These are phyloP conservation scores for Zangia roseola DNA, from an alignment of 768 basidiomycete species.

Conservation along the genomic window DNA sequence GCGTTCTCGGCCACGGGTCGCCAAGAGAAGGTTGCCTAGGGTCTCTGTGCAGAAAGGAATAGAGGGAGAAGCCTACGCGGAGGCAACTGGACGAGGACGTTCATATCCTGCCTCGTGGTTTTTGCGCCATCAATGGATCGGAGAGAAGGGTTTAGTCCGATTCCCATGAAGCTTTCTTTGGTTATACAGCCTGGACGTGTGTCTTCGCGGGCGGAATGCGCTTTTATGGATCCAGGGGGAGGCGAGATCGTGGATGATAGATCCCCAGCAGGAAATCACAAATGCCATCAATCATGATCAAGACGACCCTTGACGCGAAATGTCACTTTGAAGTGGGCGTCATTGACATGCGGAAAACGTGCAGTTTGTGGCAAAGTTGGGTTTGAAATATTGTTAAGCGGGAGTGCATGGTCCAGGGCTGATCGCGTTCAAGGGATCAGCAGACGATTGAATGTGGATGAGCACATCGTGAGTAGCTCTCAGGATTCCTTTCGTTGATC, in stretches of 20 bases:
- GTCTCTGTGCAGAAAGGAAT: no score
- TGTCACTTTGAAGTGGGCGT: neutral
- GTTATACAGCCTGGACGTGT: neutral
- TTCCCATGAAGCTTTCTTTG: neutral
- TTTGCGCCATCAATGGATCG: neutral
- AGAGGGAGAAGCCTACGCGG: neutral
- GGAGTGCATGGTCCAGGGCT: neutral
- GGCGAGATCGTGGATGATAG: neutral
- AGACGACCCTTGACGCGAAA: constrained; percentile 8
- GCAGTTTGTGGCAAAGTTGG: constrained; percentile 5
- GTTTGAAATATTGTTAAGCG: constrained; percentile 9
- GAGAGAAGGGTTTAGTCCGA: constrained; percentile 9
- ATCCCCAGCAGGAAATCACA: neutral
- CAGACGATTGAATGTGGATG: constrained; percentile 1
- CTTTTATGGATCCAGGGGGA: constrained; percentile 1
- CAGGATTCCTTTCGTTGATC: no score
- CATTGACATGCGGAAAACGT: constrained; percentile 13
- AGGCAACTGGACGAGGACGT: neutral
- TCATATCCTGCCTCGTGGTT: neutral
- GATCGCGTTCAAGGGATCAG: constrained; percentile 5
- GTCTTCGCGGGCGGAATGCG: constrained; percentile 10
- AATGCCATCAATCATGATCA: neutral
- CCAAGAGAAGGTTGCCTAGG: neutral
- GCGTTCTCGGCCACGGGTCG: no score
- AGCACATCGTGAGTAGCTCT: no score